Evolutionary conservation across 2,329 filamentous ascomycete genomes (phyloP).

Genomic region (Epichloe gansuensis): DNA sequence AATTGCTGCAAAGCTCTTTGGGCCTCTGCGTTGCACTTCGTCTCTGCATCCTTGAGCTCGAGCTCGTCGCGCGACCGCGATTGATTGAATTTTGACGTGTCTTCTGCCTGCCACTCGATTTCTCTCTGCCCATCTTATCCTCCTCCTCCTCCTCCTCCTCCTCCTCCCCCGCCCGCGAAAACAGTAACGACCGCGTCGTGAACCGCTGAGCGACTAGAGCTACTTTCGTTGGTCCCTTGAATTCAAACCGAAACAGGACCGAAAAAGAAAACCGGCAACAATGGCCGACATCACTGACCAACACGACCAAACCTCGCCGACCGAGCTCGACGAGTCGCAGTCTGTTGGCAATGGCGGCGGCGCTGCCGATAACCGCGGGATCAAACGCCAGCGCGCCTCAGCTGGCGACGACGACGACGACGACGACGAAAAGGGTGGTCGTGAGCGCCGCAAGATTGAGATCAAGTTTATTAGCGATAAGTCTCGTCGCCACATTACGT

Average conservation of each 20-base stretch:
- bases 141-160: no score
- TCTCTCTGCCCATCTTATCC: not conserved
- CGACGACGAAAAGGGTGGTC: constrained; percentile 92
- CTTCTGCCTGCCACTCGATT: constrained; percentile 1
- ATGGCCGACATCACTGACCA: constrained; percentile 76
- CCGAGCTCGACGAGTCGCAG: constrained; percentile 61
- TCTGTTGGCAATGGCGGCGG: constrained; percentile 61
- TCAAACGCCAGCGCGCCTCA: constrained; percentile 79
- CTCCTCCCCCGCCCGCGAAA: not conserved
- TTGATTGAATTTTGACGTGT: constrained; percentile 2
- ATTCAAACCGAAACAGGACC: not conserved
- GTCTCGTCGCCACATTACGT: constrained; percentile 97
- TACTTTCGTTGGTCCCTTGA: constrained; percentile 1
- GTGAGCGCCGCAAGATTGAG: constrained; percentile 98
- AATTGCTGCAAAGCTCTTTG: constrained; percentile 1
- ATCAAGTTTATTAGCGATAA: constrained; percentile 99
- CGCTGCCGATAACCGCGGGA: constrained; percentile 61
- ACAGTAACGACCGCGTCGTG: constrained; percentile 3
- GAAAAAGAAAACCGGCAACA: constrained; percentile 6
- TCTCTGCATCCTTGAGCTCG: not conserved
- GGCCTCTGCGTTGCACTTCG: not conserved
- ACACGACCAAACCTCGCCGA: constrained; percentile 63
- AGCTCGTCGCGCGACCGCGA: not conserved
- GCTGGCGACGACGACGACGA: constrained; percentile 90
- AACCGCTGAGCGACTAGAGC: constrained; percentile 1